Evolutionary conservation across 2,329 filamentous ascomycete genomes (phyloP), one percentile per base, ranked within the genome.

Genomic region (Aspergillus terreus): DNA sequence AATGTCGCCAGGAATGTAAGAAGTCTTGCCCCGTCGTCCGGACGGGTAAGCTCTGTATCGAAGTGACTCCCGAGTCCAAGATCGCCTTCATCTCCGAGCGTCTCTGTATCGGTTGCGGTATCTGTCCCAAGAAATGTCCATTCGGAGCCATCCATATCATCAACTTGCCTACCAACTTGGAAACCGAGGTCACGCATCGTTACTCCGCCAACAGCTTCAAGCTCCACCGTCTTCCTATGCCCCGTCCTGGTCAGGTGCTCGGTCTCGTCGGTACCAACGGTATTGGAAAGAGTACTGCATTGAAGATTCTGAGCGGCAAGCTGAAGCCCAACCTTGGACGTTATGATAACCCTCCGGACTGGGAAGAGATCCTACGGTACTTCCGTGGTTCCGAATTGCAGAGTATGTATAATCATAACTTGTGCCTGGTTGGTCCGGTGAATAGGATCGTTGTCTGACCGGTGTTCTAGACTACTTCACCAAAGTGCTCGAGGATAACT

Each of bases 181-280:
- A 99, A 76, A 95, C 88, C 61, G 89, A 97, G 74, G 91, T 99
- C 68, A 97, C 94, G 63, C 95, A 99, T 75, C 88, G 94, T 71
- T 99, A 99, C 80, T 95, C 92, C 50, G 92, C 94, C 72, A 99
- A 99, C 82, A 96, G 92, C 78, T 99, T 99, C 85, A 99, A 99
- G 82, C 85, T 99, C 61, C 94, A 99, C 76, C 86, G 95, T 64
- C 82, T 97, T 68, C 94, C 95, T 52, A 96, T 92, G 83, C 94
- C 94, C 58, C 86, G 94, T 55, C 92, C 94, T 30, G 94, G 94
- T 57, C 90, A 97, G 70, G 95, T 99, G 27, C 78, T 99, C 52
- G 94, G 94, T 79, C 82, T 99, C 47, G 95, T 99, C 42, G 95
- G 94, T 73, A 97, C 94, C 65, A 99, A 99, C 84, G 94, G 95